Percentiles rank a stretch among this genome's conserved stretches.
These are phyloP conservation scores for Botryosphaeria dothidea DNA, from an alignment of 2,329 filamentous ascomycete genomes.

Conservation along the genomic window DNA sequence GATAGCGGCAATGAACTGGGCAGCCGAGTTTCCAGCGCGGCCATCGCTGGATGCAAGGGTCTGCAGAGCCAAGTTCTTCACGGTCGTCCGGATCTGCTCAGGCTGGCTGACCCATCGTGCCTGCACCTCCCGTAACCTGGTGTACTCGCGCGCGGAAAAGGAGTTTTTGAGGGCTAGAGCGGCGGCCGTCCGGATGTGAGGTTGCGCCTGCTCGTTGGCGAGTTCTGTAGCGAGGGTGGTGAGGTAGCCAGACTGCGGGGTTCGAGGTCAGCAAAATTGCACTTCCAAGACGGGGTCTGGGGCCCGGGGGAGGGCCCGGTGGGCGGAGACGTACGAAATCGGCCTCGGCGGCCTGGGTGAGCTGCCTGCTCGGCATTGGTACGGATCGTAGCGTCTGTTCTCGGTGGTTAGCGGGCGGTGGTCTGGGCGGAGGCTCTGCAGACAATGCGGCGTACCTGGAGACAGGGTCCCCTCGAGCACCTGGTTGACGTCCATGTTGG, in stretches of 20 bases:
- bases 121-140: constrained; percentile 86
- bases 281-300: neutral
- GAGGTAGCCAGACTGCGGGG: constrained; percentile 79
- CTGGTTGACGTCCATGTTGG: constrained; percentile 93
- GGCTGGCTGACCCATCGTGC: constrained; percentile 88
- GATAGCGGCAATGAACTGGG: constrained; percentile 93
- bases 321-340: constrained; percentile 76
- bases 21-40: constrained; percentile 83
- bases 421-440: neutral
- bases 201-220: constrained; percentile 81
- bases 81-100: constrained; percentile 78
- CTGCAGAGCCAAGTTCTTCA: constrained; percentile 88
- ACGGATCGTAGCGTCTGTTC: constrained; percentile 81
- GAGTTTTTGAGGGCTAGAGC: constrained; percentile 98
- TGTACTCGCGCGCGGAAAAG: constrained; percentile 89
- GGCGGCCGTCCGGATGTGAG: constrained; percentile 87
- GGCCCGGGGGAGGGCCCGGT: constrained; percentile 31
- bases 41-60: constrained; percentile 78
- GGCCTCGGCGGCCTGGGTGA: constrained; percentile 85
- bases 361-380: constrained; percentile 88
- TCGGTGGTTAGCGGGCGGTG: constrained; percentile 35
- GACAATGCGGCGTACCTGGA: constrained; percentile 62
- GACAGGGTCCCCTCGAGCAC: constrained; percentile 97
- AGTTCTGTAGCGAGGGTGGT: constrained; percentile 90
- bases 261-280: constrained; percentile 21